A percentile compares a stretch with the other conserved stretches of the same genome.
Evolutionary conservation across 148 eudicot genomes (phyloP).

Genomic region (Drosera capensis): DNA sequence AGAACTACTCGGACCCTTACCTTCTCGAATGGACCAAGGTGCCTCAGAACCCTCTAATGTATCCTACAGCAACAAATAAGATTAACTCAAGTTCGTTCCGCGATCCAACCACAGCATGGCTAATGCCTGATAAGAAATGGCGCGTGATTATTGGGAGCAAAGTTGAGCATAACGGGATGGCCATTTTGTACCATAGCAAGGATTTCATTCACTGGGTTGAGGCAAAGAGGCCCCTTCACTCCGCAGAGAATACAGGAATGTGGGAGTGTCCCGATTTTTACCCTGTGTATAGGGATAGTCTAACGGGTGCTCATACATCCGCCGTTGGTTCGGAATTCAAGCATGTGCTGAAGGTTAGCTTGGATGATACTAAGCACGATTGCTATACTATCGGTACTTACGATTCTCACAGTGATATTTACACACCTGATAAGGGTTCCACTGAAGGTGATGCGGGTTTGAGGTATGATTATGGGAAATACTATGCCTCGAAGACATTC

Average conservation of each 20-base stretch:
- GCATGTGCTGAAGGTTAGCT: slow-evolving; percentile 44
- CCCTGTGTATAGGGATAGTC: slow-evolving; percentile 17
- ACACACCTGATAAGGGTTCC: slow-evolving; percentile 23
- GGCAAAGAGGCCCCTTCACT: slow-evolving; percentile 29
- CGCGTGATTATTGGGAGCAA: slow-evolving; percentile 26
- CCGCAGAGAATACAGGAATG: slow-evolving; percentile 29
- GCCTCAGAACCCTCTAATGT: slow-evolving; percentile 33
- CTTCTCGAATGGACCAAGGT: slow-evolving; percentile 42
- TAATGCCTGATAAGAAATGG: slow-evolving; percentile 25
- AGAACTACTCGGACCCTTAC: slow-evolving; percentile 38
- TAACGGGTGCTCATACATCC: slow-evolving; percentile 27
- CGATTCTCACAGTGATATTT: slow-evolving; percentile 21
- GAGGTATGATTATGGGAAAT: slow-evolving; percentile 59
- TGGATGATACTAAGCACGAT: slow-evolving; percentile 28
- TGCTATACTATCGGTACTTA: slow-evolving; percentile 45
- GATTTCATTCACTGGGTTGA: slow-evolving; percentile 38
- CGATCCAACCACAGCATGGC: slow-evolving; percentile 66
- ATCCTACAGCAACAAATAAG: slow-evolving; percentile 16
- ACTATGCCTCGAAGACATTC: slow-evolving; percentile 67
- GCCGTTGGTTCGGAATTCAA: slow-evolving; percentile 11
- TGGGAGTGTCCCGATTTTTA: slow-evolving; percentile 80
- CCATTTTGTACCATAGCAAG: slow-evolving; percentile 33
- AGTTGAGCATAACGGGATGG: slow-evolving; percentile 12
- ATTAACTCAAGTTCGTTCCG: slow-evolving; percentile 30
- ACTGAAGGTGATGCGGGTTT: slow-evolving; percentile 17